Conservation (phyloP, 805 yeast species). For the Zygoascus bituminiphila region DNA sequence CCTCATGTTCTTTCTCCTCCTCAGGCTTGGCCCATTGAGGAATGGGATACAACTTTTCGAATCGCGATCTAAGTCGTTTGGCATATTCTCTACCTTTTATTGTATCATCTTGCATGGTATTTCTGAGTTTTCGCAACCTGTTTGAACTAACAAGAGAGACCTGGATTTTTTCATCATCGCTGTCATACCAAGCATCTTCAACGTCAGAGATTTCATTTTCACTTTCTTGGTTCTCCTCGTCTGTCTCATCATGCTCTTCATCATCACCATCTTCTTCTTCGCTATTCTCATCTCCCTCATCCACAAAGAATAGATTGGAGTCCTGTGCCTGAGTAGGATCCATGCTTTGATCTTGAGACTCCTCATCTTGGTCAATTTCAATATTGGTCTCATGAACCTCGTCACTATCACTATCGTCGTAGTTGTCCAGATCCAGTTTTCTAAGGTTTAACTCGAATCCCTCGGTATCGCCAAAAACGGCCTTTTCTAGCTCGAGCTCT, state of each 20-base stretch:
- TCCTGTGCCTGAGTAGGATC: conserved; percentile 33
- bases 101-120: conserved; percentile 42
- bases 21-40: conserved; percentile 70
- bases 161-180: conserved; percentile 73
- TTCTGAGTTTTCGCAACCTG: conserved; percentile 63
- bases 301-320: conserved; percentile 48
- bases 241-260: conserved; percentile 31
- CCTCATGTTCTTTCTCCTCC: conserved; percentile 26
- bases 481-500: conserved; percentile 67
- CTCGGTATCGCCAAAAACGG: conserved; percentile 82
- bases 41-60: conserved; percentile 62
- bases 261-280: conserved; percentile 23
- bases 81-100: conserved; percentile 56
- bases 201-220: conserved; percentile 28
- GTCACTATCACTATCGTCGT: conserved; percentile 26
- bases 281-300: conserved; percentile 35
- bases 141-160: conserved; percentile 54
- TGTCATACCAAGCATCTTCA: conserved; percentile 71
- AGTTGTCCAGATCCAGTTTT: conserved; percentile 46
- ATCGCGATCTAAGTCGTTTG: conserved; percentile 61
- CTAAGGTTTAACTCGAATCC: conserved; percentile 62
- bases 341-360: conserved; percentile 23
- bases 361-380: conserved; percentile 17
- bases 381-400: conserved; percentile 34
- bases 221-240: conserved; percentile 26